Conservation (phyloP, 75 land plant species). For the Picea glauca region DNA sequence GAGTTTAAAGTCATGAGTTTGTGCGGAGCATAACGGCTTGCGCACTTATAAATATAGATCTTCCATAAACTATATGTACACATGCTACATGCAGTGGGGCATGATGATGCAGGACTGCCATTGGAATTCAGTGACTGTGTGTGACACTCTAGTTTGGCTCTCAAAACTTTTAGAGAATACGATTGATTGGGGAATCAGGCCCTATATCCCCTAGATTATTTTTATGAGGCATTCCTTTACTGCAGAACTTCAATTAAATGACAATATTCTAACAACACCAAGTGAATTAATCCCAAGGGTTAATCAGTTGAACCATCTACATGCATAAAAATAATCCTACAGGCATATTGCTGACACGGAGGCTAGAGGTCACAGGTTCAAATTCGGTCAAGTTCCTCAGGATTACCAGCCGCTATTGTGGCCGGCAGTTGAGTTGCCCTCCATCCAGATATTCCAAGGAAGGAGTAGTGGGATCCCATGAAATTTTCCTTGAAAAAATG, state of each 20-base stretch:
- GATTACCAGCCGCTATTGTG: too few species aligned
- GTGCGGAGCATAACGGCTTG: neutral
- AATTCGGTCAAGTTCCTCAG: too few species aligned
- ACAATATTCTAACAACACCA: neutral
- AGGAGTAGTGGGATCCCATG: neutral
- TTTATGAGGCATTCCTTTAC: neutral
- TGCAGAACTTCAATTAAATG: neutral
- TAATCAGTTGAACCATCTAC: too few species aligned
- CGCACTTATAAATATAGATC: neutral
- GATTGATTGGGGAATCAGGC: too few species aligned
- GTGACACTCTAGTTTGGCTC: too few species aligned
- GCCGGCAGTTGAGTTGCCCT: too few species aligned
- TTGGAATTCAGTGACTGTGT: neutral
- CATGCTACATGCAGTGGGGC: neutral
- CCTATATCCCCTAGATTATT: too few species aligned
- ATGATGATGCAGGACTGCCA: neutral
- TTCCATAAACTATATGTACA: neutral
- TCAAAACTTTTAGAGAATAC: too few species aligned
- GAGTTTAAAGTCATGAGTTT: neutral
- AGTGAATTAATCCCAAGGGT: neutral
- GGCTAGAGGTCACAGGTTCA: too few species aligned
- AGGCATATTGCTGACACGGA: too few species aligned
- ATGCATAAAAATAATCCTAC: too few species aligned
- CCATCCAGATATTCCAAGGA: neutral
- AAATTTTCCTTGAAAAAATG: neutral